A percentile compares a stretch with the other conserved stretches of the same genome.
Evolutionary conservation across 2,329 filamentous ascomycete genomes (phyloP).

Genomic region (Rhexocercosporidium sp.): DNA sequence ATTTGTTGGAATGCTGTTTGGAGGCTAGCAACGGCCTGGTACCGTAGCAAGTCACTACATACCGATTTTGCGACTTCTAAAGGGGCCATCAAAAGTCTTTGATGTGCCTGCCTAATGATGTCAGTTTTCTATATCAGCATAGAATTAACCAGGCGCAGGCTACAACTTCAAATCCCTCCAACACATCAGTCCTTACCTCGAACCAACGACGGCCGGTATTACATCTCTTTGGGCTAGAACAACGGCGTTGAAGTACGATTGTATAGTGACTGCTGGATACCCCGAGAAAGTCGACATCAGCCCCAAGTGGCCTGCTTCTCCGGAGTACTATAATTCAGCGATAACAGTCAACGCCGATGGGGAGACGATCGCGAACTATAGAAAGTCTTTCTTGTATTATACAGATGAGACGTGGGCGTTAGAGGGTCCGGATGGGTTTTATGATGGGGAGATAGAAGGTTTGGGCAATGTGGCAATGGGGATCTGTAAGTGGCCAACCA

Average conservation of each 20-base stretch:
- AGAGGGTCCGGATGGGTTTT: conserved; percentile 59
- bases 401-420: conserved; percentile 67
- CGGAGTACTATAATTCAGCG: conserved; percentile 60
- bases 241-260: conserved; percentile 68
- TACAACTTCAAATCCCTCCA: conserved; percentile 78
- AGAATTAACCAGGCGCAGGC: conserved; percentile 50
- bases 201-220: conserved; percentile 68
- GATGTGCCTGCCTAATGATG: no score
- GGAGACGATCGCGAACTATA: conserved; percentile 64
- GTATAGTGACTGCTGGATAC: conserved; percentile 74
- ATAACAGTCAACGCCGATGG: conserved; percentile 63
- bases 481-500: conserved; percentile 55
- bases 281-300: conserved; percentile 68
- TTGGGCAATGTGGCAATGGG: conserved; percentile 61
- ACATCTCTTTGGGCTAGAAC: conserved; percentile 74
- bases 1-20: no score
- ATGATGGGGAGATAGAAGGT: conserved; percentile 48
- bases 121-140: no score
- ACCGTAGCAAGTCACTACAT: no score
- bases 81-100: no score
- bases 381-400: conserved; percentile 63
- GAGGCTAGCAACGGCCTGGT: no score
- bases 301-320: conserved; percentile 52
- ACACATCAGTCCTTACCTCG: conserved; percentile 72
- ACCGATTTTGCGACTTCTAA: no score